Conservation (phyloP, 2,329 filamentous ascomycete species). For the Monilinia fructicola region DNA sequence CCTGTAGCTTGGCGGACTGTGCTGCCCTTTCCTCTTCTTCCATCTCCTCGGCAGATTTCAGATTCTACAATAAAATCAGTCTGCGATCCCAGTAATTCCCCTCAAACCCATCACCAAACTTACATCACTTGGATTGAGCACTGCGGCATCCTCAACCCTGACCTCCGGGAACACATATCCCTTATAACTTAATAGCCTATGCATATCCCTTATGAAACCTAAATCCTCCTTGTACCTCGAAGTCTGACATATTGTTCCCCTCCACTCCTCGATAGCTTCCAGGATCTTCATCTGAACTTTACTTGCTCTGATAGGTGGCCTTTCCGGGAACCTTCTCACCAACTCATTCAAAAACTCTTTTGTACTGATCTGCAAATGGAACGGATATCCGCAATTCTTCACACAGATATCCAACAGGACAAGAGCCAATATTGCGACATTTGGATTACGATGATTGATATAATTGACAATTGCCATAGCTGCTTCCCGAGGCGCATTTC, state of each 20-base stretch:
- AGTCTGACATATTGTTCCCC: conserved; percentile 96
- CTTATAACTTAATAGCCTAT: conserved; percentile 91
- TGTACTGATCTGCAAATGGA: conserved; percentile 96
- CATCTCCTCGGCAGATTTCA: conserved; percentile 97
- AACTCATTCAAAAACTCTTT: conserved; percentile 99
- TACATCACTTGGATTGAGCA: conserved; percentile 95
- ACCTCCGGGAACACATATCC: conserved; percentile 95
- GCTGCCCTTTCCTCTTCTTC: conserved; percentile 93
- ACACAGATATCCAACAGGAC: conserved; percentile 96
- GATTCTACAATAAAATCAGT: conserved; percentile 60
- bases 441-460: conserved; percentile 95
- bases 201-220: conserved; percentile 97
- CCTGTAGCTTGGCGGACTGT: conserved; percentile 96
- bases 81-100: conserved; percentile 15
- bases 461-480: conserved; percentile 90
- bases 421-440: conserved; percentile 86
- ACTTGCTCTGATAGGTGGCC: conserved; percentile 80
- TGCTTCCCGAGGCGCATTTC: conserved; percentile 90
- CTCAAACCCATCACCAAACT: conserved; percentile 42
- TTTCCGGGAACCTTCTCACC: conserved; percentile 90
- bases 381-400: conserved; percentile 99
- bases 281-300: conserved; percentile 90
- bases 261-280: conserved; percentile 97
- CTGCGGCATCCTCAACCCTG: conserved; percentile 88
- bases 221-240: conserved; percentile 96